Base-by-base conservation (phyloP, 495 filamentous ascomycete genomes). In the Penicillium samsonianum region DNA sequence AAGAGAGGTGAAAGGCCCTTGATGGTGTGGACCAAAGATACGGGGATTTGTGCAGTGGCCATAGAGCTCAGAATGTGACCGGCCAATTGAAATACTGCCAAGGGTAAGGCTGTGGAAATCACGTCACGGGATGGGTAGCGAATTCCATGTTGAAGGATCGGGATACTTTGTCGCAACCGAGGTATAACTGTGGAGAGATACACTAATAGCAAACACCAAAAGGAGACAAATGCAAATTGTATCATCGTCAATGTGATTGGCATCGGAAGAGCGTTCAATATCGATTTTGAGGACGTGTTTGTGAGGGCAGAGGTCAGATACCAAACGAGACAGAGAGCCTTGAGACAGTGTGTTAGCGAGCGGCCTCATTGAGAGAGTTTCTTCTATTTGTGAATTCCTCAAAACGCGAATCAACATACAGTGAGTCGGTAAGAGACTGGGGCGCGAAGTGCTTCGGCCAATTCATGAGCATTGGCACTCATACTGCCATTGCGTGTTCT, bases 1-100 rank as follows among this genome's bases (percentile, higher is more conserved):
- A 98, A 93, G 25, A 99, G 81, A 3, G 94, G 94, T 1, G 95
- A 98, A 43, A 99, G 87, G n/a, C 94, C 95, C 76, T 99, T 99
- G 70, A 99, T 97, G 2, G 95, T 98, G 74, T 99, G 94, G 17
- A 99, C 94, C 40, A 99, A 80, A 20, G 93, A 96, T 9, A 99
- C 94, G 5, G 95, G 92, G 40, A 98, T 98, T 59, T 92, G 89
- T 42, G 90, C 85, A 48, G 91, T 99, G 14, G 94, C 92, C 65
- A 91, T 96, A 8, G 92, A 95, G 65, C 87, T 93, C 10, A 96
- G 78, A 42, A 99, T 90, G 73, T 98, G 95, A 16, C 95, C 94
- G 4, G 87, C 88, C 48, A 99, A 86, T 70, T 97, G 92, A 71
- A 99, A 99, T 44, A 87, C 79, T 2, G 95, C 92, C 22, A 99